These are phyloP conservation scores for Blastomyces percursus DNA, from an alignment of 2,329 filamentous ascomycete species.

Conservation along the genomic window DNA sequence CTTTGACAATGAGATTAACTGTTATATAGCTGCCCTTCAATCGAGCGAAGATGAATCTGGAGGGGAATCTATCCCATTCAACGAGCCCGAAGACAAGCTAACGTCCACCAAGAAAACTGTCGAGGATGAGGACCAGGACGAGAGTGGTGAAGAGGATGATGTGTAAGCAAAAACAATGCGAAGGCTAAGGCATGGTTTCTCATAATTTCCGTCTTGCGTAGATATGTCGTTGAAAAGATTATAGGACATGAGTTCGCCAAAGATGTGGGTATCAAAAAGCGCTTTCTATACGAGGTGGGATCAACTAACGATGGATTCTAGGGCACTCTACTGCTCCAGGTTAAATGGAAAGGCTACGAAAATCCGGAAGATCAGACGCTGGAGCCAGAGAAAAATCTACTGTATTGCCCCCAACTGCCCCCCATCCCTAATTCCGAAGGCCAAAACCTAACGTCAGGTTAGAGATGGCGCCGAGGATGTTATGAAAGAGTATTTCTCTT, in stretches of 20 bases:
- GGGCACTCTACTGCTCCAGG: constrained; percentile 30
- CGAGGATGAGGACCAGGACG: constrained; percentile 15
- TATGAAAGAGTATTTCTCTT: constrained; percentile 32
- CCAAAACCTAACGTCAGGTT: constrained; percentile 13
- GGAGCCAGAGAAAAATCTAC: constrained; percentile 38
- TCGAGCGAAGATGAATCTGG: constrained; percentile 24
- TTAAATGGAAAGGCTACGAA: constrained; percentile 41
- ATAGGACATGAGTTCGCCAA: constrained; percentile 27
- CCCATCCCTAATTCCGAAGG: background rate
- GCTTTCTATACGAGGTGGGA: constrained; percentile 1
- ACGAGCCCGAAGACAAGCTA: constrained; percentile 19
- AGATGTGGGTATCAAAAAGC: constrained; percentile 22
- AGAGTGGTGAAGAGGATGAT: constrained; percentile 24
- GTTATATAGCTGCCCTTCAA: constrained; percentile 8
- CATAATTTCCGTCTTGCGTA: constrained; percentile 13
- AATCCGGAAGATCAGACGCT: constrained; percentile 34
- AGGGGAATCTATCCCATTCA: constrained; percentile 30
- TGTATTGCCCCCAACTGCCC: background rate
- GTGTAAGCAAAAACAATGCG: constrained; percentile 22
- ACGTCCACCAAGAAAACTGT: constrained; percentile 10
- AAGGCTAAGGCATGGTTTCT: background rate
- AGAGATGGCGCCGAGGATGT: constrained; percentile 32
- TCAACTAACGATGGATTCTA: constrained; percentile 15
- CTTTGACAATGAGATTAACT: background rate
- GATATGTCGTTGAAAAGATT: constrained; percentile 34